Evolutionary conservation across 305 asterid species (phyloP).

Genomic region (Fraxinus greggii): DNA sequence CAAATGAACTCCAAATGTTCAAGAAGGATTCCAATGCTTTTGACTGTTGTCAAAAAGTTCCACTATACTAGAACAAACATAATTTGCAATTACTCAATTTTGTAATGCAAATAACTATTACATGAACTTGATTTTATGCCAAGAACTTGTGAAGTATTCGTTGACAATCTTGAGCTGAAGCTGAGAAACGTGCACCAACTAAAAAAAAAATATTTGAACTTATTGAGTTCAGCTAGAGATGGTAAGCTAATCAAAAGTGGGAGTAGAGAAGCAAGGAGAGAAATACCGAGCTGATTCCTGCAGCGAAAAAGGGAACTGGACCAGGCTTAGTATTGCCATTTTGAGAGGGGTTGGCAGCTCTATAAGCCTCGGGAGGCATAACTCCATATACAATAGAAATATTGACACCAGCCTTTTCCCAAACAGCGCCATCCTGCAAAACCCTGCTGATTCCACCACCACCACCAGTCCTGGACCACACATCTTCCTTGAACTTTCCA

Average conservation of each 20-base stretch:
- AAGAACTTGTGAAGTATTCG: neutral
- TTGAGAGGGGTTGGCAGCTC: constrained; percentile 79
- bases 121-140: neutral
- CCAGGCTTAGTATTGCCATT: constrained; percentile 65
- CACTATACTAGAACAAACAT: neutral
- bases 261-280: neutral
- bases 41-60: neutral
- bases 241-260: neutral
- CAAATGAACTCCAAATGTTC: neutral
- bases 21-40: neutral
- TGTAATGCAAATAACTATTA: neutral
- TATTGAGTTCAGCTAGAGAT: constrained; percentile 5
- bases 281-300: constrained; percentile 93
- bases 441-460: constrained; percentile 98
- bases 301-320: constrained; percentile 90
- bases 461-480: constrained; percentile 97
- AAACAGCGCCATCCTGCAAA: constrained; percentile 82
- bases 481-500: constrained; percentile 73
- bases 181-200: neutral
- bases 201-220: neutral
- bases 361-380: constrained; percentile 95
- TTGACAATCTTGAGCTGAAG: neutral
- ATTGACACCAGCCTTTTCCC: constrained; percentile 96
- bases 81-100: neutral
- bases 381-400: constrained; percentile 93